Base-by-base conservation (phyloP, 805 yeast genomes). In the Ogataea degrootiae region DNA sequence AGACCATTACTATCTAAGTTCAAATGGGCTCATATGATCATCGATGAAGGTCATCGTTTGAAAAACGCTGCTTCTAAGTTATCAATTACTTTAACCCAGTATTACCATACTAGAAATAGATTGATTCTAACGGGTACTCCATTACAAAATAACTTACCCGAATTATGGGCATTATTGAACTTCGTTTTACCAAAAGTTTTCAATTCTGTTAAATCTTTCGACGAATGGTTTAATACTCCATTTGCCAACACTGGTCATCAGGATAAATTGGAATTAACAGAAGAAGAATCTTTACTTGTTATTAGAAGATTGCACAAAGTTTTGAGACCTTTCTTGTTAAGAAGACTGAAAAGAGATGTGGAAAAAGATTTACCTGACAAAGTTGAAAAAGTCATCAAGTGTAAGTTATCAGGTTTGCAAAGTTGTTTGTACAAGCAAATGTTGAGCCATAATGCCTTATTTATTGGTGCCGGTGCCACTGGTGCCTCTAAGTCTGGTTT, bases 1-100 rank as follows among this genome's bases (percentile, higher is more conserved):
- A 77, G 88, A 52, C 83, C 90, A 5, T 60, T 87, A 19, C 69
- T 87, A 57, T 68, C 82, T 29, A 84, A 83, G 58, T 79, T 83
- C 55, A 77, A 77, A 53, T 87, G 91, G 82, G 85, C 85, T 38
- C 92, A 87, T 64, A 87, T 87, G 92, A 85, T 87, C 54, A 87
- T 87, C 55, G 96, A 87, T 72, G 96, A 87, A 73, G 96, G 96
- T 66, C 96, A 87, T 66, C 75, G 95, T 69, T 83, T 87, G 90
- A 87, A 87, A 62, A 87, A 87, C 61, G 74, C 90, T 2, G 78
- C 79, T 48, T 85, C 92, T 3, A 87, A 86, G 60, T 69, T 87
- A 47, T 84, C 92, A 0, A 72, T 72, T 46, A 86, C 94, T 0
- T 78, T 87, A 55, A 80, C 84, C 34, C 80, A 76, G 46, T 85